These are phyloP conservation scores for Didymosphaeria variabile DNA, from an alignment of 2,329 filamentous ascomycete species.

Conservation along the genomic window DNA sequence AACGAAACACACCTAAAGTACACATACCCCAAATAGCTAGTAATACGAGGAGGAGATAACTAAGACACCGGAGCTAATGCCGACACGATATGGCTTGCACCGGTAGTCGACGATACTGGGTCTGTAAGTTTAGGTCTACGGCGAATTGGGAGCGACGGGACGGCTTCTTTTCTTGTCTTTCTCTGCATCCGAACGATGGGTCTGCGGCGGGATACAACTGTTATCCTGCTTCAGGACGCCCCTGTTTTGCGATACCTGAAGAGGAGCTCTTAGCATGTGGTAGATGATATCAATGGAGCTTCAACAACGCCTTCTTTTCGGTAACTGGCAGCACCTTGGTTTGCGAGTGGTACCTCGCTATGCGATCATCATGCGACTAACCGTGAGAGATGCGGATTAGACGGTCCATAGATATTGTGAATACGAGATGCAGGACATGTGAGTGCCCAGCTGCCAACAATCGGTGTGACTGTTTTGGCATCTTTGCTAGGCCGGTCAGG, in stretches of 20 bases:
- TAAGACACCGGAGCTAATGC: constrained; percentile 28
- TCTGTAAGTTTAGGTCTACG: constrained; percentile 45
- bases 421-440: background rate
- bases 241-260: constrained; percentile 35
- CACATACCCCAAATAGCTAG: constrained; percentile 42
- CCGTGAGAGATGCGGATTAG: background rate
- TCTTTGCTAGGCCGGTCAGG: background rate
- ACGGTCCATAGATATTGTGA: background rate
- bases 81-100: constrained; percentile 36
- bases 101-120: constrained; percentile 34
- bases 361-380: background rate
- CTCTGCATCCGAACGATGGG: constrained; percentile 43
- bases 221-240: constrained; percentile 25
- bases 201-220: constrained; percentile 33
- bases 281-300: constrained; percentile 48
- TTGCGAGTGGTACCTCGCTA: background rate
- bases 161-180: constrained; percentile 47
- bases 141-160: constrained; percentile 48
- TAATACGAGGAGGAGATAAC: constrained; percentile 30
- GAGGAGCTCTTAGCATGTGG: constrained; percentile 35
- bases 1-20: constrained; percentile 34
- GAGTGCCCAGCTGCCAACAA: background rate
- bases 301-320: constrained; percentile 26
- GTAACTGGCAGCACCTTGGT: background rate
- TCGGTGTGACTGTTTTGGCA: background rate